A percentile compares a stretch with the other conserved stretches of the same genome.
Evolutionary conservation across 106 monocot species (phyloP).

Genomic region (Dendrobium nobile): DNA sequence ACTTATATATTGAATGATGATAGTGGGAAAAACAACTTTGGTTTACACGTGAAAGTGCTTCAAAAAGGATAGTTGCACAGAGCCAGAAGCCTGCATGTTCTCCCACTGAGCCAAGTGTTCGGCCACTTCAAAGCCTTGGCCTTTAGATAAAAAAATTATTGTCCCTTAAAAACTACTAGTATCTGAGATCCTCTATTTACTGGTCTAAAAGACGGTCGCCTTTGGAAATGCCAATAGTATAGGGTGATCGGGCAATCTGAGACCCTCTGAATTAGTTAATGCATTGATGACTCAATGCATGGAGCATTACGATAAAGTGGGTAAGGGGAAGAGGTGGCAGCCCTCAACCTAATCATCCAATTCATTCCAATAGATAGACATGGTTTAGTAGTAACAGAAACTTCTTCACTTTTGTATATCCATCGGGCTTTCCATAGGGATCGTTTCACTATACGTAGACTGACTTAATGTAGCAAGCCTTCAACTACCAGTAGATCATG

Average conservation of each 20-base stretch:
- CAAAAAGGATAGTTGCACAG: too few relatives aligned
- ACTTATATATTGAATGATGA: too few relatives aligned
- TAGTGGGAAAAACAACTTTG: too few relatives aligned
- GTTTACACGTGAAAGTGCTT: too few relatives aligned
- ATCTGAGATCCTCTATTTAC: not conserved
- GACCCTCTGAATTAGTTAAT: too few relatives aligned
- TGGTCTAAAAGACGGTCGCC: not conserved
- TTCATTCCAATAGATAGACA: slow-evolving; percentile 13
- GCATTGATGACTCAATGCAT: slow-evolving; percentile 2
- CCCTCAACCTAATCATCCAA: slow-evolving; percentile 16
- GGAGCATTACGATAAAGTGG: not conserved
- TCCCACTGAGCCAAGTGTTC: too few relatives aligned
- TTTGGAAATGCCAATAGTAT: too few relatives aligned
- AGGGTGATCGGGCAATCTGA: not conserved
- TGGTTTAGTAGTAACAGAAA: slow-evolving; percentile 19
- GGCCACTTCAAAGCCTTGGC: too few relatives aligned
- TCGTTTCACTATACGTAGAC: slow-evolving; percentile 14
- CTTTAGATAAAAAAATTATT: too few relatives aligned
- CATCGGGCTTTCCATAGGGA: slow-evolving; percentile 14
- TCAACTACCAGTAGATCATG: not conserved
- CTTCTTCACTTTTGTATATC: slow-evolving; percentile 14
- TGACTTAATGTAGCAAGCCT: slow-evolving; percentile 8
- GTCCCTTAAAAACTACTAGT: not conserved
- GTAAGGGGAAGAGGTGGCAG: slow-evolving; percentile 1
- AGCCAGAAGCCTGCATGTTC: too few relatives aligned